phyloP scores from a whole-genome alignment of 2,329 filamentous ascomycete species.

The Didymella sp. region DNA sequence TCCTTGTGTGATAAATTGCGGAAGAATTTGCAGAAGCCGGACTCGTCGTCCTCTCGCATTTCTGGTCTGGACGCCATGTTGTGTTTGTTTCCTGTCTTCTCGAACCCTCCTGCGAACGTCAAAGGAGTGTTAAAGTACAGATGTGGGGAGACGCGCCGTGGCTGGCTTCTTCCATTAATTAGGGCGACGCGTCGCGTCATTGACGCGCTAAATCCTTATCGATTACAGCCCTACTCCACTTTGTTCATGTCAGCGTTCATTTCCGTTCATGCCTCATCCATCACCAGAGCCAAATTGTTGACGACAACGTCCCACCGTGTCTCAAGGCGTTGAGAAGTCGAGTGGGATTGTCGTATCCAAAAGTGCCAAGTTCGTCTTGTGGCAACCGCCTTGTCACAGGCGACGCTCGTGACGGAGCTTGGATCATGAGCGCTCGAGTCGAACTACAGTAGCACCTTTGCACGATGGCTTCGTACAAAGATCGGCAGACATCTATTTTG shows the following conservation, averaged over 20 bases:
- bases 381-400: neutral
- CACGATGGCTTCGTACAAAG: neutral
- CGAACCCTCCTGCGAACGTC: neutral
- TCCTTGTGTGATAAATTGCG: slow-evolving; percentile 77
- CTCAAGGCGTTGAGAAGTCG: no score
- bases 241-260: neutral
- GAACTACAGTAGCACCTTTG: neutral
- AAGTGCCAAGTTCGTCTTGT: no score
- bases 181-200: slow-evolving; percentile 23
- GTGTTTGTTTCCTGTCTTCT: neutral
- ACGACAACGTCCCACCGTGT: no score
- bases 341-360: no score
- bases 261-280: neutral
- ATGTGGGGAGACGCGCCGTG: slow-evolving; percentile 1
- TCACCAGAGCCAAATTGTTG: no score
- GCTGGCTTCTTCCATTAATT: slow-evolving; percentile 6
- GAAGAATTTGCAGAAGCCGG: slow-evolving; percentile 96
- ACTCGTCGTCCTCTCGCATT: slow-evolving; percentile 86
- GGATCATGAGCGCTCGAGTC: neutral
- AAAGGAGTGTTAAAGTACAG: neutral
- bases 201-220: slow-evolving; percentile 15
- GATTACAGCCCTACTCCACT: neutral
- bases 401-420: neutral
- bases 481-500: neutral
- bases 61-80: slow-evolving; percentile 64